These are phyloP conservation scores for Coriolopsis trogii DNA, from an alignment of 1,284 basidiomycete species.

Conservation along the genomic window DNA sequence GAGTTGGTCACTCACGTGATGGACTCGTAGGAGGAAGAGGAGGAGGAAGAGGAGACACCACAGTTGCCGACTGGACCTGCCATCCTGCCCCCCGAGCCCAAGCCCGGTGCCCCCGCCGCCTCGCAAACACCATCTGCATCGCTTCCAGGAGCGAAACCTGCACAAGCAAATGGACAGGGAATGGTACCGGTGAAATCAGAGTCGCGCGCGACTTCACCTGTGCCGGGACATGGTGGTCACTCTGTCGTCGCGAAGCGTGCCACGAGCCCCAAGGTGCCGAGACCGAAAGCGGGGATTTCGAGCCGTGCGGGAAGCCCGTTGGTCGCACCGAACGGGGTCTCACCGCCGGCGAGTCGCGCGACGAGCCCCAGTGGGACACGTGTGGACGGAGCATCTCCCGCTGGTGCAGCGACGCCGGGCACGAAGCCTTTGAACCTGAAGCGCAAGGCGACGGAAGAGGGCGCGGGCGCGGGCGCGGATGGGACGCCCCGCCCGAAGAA, in stretches of 20 bases:
- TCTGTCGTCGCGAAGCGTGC: constrained; percentile 82
- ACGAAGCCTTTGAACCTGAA: constrained; percentile 52
- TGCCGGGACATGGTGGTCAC: constrained; percentile 62
- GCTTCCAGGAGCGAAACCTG: constrained; percentile 28
- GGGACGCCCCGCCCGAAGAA: constrained; percentile 63
- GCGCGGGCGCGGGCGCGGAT: constrained; percentile 25
- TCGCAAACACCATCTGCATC: constrained; percentile 36
- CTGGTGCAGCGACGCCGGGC: background rate
- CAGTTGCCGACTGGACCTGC: constrained; percentile 56
- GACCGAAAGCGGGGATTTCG: constrained; percentile 48
- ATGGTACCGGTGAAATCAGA: constrained; percentile 31
- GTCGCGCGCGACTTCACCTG: constrained; percentile 59
- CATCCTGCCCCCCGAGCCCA: constrained; percentile 51
- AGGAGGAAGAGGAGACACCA: constrained; percentile 65
- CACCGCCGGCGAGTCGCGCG: constrained; percentile 41
- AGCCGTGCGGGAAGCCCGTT: constrained; percentile 63
- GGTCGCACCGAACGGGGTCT: constrained; percentile 31
- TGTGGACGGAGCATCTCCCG: constrained; percentile 2
- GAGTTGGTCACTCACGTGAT: background rate
- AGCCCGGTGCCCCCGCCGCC: constrained; percentile 34
- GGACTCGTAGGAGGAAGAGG: constrained; percentile 57
- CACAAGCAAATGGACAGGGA: constrained; percentile 37
- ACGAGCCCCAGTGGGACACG: constrained; percentile 38
- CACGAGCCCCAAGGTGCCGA: constrained; percentile 73
- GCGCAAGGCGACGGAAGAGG: constrained; percentile 67